phyloP scores from a whole-genome alignment of 306 rosid species.

The Ammopiptanthus mongolicus region DNA sequence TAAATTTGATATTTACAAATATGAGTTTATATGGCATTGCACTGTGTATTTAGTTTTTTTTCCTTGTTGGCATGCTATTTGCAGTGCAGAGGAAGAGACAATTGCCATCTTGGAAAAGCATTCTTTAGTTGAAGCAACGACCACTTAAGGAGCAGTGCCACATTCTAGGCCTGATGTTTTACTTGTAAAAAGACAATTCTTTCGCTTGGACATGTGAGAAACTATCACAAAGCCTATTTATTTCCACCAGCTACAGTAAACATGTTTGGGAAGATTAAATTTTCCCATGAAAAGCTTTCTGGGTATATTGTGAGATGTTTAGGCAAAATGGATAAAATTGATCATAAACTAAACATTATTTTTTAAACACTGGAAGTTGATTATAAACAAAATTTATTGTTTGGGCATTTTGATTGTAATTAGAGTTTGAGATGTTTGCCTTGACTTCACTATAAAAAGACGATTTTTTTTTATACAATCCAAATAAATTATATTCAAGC shows the following conservation, averaged over 20 bases:
- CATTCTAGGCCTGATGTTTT: not conserved
- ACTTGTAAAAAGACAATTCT: not conserved
- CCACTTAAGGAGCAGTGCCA: constrained; percentile 23
- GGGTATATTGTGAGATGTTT: too few species aligned
- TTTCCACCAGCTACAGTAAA: not conserved
- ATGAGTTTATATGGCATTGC: not conserved
- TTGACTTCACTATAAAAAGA: too few species aligned
- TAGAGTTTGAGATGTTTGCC: too few species aligned
- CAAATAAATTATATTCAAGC: too few species aligned
- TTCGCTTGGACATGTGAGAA: constrained; percentile 19
- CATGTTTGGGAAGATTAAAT: not conserved
- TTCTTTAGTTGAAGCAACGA: constrained; percentile 42
- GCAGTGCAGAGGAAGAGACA: constrained; percentile 73
- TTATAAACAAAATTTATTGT: not conserved
- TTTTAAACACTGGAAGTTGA: too few species aligned
- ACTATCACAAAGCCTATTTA: not conserved
- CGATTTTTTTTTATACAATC: too few species aligned
- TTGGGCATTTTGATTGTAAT: too few species aligned
- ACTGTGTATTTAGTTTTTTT: not conserved
- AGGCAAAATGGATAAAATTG: not conserved
- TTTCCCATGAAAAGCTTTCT: not conserved
- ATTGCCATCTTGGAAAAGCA: constrained; percentile 53
- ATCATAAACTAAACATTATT: not conserved
- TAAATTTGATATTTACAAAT: not conserved
- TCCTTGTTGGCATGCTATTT: constrained; percentile 19